Evolutionary conservation across 2,329 filamentous ascomycete species (phyloP).

Genomic region (Bimuria novae-zelandiae): DNA sequence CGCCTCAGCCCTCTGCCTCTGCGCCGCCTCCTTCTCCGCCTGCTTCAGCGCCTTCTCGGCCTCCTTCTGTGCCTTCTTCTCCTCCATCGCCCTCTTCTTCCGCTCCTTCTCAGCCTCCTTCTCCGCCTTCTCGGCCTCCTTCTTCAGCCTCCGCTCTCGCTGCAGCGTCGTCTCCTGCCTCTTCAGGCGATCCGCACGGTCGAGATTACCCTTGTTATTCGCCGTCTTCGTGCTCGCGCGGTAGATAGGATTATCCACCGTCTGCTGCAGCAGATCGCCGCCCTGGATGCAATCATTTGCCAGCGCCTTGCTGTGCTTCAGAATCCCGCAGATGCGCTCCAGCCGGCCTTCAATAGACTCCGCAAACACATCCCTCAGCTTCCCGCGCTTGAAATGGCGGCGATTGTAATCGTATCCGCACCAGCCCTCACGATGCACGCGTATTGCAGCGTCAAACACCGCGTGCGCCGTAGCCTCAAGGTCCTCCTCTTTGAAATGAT

Average conservation of each 20-base stretch:
- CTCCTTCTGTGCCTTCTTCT: too few species aligned
- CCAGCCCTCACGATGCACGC: constrained; percentile 34
- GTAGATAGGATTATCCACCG: constrained; percentile 32
- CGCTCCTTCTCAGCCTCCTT: constrained; percentile 1
- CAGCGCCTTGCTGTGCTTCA: constrained; percentile 28
- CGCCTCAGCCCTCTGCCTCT: too few species aligned
- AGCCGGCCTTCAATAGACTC: constrained; percentile 28
- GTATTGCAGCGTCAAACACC: constrained; percentile 32
- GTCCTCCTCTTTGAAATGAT: constrained; percentile 14
- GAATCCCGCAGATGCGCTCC: constrained; percentile 22
- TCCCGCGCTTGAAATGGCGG: constrained; percentile 31
- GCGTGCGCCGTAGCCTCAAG: constrained; percentile 37
- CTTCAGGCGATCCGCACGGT: constrained; percentile 19
- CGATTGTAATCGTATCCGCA: constrained; percentile 25
- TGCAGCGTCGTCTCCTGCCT: background rate
- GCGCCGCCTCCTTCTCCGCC: background rate
- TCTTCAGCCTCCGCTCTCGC: background rate
- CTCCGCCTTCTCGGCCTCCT: background rate
- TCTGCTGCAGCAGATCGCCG: constrained; percentile 26
- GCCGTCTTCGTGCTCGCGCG: constrained; percentile 25
- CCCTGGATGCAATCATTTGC: constrained; percentile 35
- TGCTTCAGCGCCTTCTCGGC: background rate
- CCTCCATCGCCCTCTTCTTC: too few species aligned
- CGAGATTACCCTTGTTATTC: constrained; percentile 32
- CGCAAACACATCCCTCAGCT: constrained; percentile 20